Conservation (phyloP, 2,329 filamentous ascomycete species). For the Aureobasidium sp. region DNA sequence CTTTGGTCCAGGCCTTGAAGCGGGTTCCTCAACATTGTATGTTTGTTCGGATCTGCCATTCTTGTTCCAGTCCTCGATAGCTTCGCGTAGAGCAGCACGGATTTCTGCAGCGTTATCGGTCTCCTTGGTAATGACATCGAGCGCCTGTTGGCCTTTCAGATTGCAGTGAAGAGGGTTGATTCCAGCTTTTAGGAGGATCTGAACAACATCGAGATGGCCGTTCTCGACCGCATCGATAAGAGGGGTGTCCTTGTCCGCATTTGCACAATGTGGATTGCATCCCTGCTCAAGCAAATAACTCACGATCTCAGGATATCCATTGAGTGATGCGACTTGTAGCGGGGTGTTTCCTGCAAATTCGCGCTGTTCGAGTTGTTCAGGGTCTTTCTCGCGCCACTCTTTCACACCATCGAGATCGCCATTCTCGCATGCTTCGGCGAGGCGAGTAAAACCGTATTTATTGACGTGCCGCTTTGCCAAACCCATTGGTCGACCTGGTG, state of each 20-base stretch:
- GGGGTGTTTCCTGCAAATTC: constrained; percentile 97
- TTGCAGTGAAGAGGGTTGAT: constrained; percentile 72
- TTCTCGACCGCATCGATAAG: constrained; percentile 96
- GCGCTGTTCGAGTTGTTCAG: constrained; percentile 78
- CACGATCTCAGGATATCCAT: constrained; percentile 81
- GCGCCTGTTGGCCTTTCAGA: constrained; percentile 66
- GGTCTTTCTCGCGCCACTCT: constrained; percentile 65
- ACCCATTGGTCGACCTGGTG: constrained; percentile 51
- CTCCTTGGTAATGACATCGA: constrained; percentile 72
- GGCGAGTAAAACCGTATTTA: constrained; percentile 80
- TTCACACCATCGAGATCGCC: constrained; percentile 76
- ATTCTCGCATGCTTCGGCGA: constrained; percentile 83
- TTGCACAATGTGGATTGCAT: constrained; percentile 74
- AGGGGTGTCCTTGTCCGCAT: constrained; percentile 74
- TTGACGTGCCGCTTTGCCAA: constrained; percentile 76
- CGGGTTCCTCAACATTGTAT: constrained; percentile 41
- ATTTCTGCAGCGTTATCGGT: constrained; percentile 71
- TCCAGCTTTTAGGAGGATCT: constrained; percentile 72
- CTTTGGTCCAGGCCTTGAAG: constrained; percentile 31
- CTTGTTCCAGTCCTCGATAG: constrained; percentile 40
- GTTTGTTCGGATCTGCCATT: constrained; percentile 35
- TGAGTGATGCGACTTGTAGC: constrained; percentile 82
- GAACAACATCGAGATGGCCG: constrained; percentile 81
- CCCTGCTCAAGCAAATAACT: constrained; percentile 77
- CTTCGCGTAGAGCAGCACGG: constrained; percentile 40